These are phyloP conservation scores for Anacardium occidentale DNA, from an alignment of 345 rosid genomes.

Conservation along the genomic window DNA sequence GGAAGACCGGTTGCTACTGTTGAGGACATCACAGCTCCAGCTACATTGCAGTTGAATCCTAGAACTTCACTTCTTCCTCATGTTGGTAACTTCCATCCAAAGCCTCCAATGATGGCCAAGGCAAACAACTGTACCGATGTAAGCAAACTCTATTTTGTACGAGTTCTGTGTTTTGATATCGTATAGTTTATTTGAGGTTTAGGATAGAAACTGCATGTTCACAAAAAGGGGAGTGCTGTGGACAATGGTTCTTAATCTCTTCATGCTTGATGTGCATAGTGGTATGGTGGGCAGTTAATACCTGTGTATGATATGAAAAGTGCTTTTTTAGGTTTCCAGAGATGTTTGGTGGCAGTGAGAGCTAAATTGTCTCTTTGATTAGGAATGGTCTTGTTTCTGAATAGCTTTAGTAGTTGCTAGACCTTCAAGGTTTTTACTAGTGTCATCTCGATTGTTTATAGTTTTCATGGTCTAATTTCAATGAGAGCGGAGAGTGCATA, in stretches of 20 bases:
- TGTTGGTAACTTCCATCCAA: slow-evolving; percentile 46
- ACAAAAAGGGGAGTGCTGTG: neutral
- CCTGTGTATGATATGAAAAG: neutral
- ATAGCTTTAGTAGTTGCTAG: too few relatives aligned
- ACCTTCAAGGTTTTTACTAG: too few relatives aligned
- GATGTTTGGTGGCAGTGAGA: neutral
- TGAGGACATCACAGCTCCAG: slow-evolving; percentile 30
- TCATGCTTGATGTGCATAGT: neutral
- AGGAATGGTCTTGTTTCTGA: neutral
- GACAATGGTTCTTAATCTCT: neutral
- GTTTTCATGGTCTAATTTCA: too few relatives aligned
- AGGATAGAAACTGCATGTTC: slow-evolving; percentile 3
- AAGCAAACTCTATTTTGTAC: slow-evolving; percentile 46
- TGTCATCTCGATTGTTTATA: too few relatives aligned
- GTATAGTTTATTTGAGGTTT: slow-evolving; percentile 22
- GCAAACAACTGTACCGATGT: slow-evolving; percentile 58
- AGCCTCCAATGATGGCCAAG: slow-evolving; percentile 36
- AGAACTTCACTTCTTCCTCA: slow-evolving; percentile 41
- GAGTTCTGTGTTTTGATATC: slow-evolving; percentile 44
- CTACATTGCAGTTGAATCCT: slow-evolving; percentile 27
- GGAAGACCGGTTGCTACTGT: slow-evolving; percentile 38
- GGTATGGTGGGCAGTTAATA: neutral
- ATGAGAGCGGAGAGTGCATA: neutral
- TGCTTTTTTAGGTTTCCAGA: neutral
- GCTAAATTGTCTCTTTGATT: neutral